Conservation (phyloP, 352 stramenopile species). For the Phytophthora tubulina region DNA sequence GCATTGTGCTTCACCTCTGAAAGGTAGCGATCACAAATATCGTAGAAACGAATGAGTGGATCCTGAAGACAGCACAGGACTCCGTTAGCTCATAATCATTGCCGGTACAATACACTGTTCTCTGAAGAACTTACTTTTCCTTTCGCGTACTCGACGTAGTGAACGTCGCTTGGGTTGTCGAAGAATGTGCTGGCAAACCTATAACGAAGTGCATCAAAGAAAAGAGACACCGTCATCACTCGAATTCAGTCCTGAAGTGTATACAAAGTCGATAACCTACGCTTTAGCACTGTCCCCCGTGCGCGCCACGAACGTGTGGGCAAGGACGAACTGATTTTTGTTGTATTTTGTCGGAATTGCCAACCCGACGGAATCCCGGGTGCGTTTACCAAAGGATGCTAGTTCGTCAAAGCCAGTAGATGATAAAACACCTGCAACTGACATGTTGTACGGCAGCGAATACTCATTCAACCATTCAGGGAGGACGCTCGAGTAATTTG, state of each 20-base stretch:
- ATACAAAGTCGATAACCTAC: constrained; percentile 34
- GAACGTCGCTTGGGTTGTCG: constrained; percentile 55
- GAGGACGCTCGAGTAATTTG: constrained; percentile 47
- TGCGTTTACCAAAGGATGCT: constrained; percentile 46
- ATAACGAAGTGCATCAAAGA: not conserved
- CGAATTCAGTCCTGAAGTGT: not conserved
- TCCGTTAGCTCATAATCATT: not conserved
- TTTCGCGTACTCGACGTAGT: constrained; percentile 61
- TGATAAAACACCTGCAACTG: constrained; percentile 51
- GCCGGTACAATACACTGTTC: not conserved
- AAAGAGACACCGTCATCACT: not conserved
- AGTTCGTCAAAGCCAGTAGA: constrained; percentile 52
- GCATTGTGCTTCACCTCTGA: constrained; percentile 64
- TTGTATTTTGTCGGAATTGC: constrained; percentile 37
- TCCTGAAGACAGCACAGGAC: constrained; percentile 41
- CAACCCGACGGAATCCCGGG: constrained; percentile 27
- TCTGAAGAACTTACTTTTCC: constrained; percentile 44
- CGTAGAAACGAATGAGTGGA: constrained; percentile 71
- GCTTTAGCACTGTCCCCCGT: constrained; percentile 68
- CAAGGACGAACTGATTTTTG: constrained; percentile 50
- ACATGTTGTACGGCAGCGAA: constrained; percentile 66
- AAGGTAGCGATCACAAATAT: constrained; percentile 69
- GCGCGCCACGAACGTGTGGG: constrained; percentile 68
- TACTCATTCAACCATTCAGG: constrained; percentile 68
- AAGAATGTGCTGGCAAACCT: constrained; percentile 76